Conservation (phyloP, 2,329 filamentous ascomycete species). For the Rugonectria rugulosa region DNA sequence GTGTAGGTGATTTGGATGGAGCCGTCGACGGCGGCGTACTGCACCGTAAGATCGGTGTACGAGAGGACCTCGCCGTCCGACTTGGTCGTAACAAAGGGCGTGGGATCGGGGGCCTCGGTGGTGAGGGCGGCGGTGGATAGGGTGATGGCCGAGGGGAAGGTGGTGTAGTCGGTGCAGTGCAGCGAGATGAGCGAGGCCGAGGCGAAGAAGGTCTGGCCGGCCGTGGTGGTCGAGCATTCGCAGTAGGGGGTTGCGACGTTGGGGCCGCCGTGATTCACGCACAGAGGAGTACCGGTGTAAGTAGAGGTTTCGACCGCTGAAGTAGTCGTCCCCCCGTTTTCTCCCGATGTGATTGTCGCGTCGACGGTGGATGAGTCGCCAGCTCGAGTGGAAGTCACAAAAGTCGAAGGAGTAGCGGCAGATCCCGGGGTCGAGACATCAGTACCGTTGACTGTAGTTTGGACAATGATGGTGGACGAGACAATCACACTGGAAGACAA, state of each 20-base stretch:
- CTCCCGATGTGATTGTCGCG: neutral
- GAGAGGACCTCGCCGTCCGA: conserved; percentile 16
- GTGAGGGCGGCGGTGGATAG: neutral
- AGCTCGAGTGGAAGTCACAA: too few species aligned
- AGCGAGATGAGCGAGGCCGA: conserved; percentile 19
- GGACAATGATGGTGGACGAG: too few species aligned
- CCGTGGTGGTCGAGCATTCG: conserved; percentile 22
- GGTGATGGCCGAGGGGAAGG: conserved; percentile 22
- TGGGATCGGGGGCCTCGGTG: conserved; percentile 2
- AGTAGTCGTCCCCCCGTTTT: too few species aligned
- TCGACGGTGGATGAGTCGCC: too few species aligned
- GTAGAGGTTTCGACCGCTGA: conserved; percentile 9
- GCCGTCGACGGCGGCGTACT: neutral
- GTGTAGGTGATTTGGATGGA: conserved; percentile 13
- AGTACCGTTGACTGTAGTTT: too few species aligned
- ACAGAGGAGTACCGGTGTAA: conserved; percentile 17
- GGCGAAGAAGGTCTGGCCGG: conserved; percentile 19
- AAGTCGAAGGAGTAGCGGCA: too few species aligned
- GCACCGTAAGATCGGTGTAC: conserved; percentile 7
- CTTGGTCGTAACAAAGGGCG: conserved; percentile 10
- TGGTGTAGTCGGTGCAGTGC: conserved; percentile 20
- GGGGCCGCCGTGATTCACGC: conserved; percentile 25
- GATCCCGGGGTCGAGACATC: too few species aligned
- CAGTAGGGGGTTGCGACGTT: conserved; percentile 24
- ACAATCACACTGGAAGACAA: too few species aligned